Base-by-base conservation (phyloP, 495 filamentous ascomycete species). In the Aspergillus ellipticus region DNA sequence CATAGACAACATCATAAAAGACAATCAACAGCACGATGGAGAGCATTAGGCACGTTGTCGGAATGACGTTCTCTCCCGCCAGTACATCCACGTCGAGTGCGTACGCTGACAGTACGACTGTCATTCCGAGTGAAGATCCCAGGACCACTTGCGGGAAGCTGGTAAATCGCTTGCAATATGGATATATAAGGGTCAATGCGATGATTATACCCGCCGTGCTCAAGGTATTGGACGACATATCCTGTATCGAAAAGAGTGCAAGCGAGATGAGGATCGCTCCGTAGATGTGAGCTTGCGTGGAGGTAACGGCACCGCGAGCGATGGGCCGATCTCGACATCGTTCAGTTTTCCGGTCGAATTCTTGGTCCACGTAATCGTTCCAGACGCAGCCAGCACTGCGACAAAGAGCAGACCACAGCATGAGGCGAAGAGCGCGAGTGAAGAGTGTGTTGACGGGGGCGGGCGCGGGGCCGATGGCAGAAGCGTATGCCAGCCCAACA, bases 341-440 rank as follows among this genome's bases (percentile, higher is more conserved):
- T 4, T 41, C 60, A 0, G 81, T 74, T 7, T 65, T 63, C 3
- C 68, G 57, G 55, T 82, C 79, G 43, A 70, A 74, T 8, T 71
- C 65, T 10, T 57, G 58, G 53, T 82, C 77, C 0, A 76, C 24
- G 20, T 49, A 72, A 53, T 81, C 77, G 55, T 82, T 81, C 73
- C 74, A 79, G 1, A 69, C 60, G 48, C 71, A 75, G 17, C 62
- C 56, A 49, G 52, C 51, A 6, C 66, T 65, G 6, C 76, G 73
- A 16, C 74, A 41, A 41, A 77, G 45, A 54, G 72, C n/a, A 51
- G 15, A 26, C 53, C 29, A 41, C 22, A 55, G 20, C 2, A 47
- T 33, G n/a, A 42, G 35, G 42, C 39, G 6, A 47, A 48, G 10
- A 0, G 24, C n/a, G 26, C 10, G 20, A 26, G 42, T 13, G 37